Evolutionary conservation across 1,284 basidiomycete species (phyloP).

Genomic region (Melampsora larici-populina): DNA sequence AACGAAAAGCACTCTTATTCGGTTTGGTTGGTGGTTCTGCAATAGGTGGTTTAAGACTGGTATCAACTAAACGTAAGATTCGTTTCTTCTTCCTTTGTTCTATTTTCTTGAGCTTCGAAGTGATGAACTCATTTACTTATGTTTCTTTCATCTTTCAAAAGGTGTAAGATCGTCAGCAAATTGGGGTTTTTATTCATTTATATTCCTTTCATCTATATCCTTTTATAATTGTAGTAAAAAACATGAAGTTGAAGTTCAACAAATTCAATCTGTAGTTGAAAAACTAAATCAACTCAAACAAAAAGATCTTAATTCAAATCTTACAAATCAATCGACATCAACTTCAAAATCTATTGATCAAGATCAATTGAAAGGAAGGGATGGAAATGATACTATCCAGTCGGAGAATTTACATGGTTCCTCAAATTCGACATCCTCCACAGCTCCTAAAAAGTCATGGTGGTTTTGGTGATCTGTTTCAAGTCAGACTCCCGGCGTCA

Average conservation of each 20-base stretch:
- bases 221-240: slow-evolving; percentile 32
- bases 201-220: slow-evolving; percentile 33
- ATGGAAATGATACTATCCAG: not conserved
- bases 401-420: not conserved
- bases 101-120: not conserved
- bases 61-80: slow-evolving; percentile 25
- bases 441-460: not conserved
- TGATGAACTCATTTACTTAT: too few species aligned
- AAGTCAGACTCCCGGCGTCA: too few species aligned
- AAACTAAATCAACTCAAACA: slow-evolving; percentile 38
- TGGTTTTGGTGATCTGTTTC: not conserved
- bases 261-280: slow-evolving; percentile 27
- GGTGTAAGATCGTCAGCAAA: slow-evolving; percentile 25
- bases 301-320: not conserved
- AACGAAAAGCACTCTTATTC: slow-evolving; percentile 34
- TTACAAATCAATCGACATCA: not conserved
- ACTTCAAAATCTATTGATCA: not conserved
- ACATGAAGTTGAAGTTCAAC: slow-evolving; percentile 22
- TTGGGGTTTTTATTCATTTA: slow-evolving; percentile 34
- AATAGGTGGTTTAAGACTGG: slow-evolving; percentile 22
- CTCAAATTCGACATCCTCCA: not conserved
- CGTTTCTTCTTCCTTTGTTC: not conserved
- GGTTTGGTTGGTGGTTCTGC: slow-evolving; percentile 29
- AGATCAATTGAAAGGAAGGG: not conserved
- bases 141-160: not conserved